A percentile compares a stretch with the other conserved stretches of the same genome.
These are phyloP conservation scores for Orbilia oligospora DNA, from an alignment of 2,329 filamentous ascomycete genomes.

Conservation along the genomic window DNA sequence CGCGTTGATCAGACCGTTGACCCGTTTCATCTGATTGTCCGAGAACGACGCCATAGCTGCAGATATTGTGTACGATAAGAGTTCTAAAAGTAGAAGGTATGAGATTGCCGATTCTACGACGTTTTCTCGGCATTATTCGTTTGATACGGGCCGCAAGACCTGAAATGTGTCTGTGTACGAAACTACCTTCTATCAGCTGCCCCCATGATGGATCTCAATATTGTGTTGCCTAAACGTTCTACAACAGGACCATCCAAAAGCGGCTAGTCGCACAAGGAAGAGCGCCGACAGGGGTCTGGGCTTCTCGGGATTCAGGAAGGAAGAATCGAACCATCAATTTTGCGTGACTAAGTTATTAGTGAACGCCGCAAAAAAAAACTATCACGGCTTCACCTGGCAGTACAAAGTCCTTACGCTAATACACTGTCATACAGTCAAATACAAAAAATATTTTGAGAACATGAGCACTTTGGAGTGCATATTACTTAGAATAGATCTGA, in stretches of 20 bases:
- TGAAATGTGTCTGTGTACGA: not conserved
- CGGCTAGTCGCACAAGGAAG: constrained; percentile 12
- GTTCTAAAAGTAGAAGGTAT: not conserved
- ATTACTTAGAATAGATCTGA: not conserved
- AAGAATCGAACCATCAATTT: not conserved
- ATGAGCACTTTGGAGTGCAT: constrained; percentile 29
- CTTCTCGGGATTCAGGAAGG: not conserved
- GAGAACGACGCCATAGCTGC: constrained; percentile 7
- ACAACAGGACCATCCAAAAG: constrained; percentile 42
- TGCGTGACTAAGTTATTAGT: not conserved
- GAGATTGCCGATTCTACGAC: not conserved
- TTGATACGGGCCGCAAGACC: constrained; percentile 4
- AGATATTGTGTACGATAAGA: constrained; percentile 7
- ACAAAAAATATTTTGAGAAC: not conserved
- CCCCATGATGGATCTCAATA: constrained; percentile 18
- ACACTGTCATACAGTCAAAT: too few relatives aligned
- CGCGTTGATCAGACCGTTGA: not conserved
- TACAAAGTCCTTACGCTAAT: too few relatives aligned
- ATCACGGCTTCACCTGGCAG: not conserved
- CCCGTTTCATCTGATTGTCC: constrained; percentile 15
- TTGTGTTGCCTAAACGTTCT: constrained; percentile 45
- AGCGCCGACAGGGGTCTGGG: not conserved
- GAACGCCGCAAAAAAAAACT: not conserved
- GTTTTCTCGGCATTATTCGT: constrained; percentile 8
- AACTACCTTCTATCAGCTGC: not conserved